A percentile compares a stretch with the other conserved stretches of the same genome.
phyloP scores from a whole-genome alignment of 2,329 filamentous ascomycete genomes.

The Hypoxylon sp. region DNA sequence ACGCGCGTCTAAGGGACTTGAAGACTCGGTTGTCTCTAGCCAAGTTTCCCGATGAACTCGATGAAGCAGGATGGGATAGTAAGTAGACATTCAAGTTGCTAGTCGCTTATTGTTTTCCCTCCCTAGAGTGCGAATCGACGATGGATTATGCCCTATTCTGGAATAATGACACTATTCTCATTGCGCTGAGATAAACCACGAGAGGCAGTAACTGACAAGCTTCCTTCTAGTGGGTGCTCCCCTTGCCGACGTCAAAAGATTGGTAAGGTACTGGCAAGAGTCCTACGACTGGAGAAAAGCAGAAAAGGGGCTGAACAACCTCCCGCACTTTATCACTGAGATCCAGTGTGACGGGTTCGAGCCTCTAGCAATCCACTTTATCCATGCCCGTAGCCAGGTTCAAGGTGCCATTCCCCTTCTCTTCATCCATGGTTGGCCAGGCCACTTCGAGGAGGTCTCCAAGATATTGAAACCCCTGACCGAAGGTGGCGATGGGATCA shows the following conservation, averaged over 20 bases:
- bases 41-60: constrained; percentile 58
- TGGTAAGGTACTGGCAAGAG: constrained; percentile 56
- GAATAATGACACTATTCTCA: neutral
- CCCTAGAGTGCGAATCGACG: neutral
- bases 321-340: constrained; percentile 56
- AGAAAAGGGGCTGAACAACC: constrained; percentile 55
- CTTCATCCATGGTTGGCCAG: constrained; percentile 67
- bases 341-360: constrained; percentile 58
- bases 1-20: constrained; percentile 54
- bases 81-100: constrained; percentile 22
- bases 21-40: constrained; percentile 55
- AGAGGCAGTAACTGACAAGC: constrained; percentile 13
- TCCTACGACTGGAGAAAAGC: constrained; percentile 56
- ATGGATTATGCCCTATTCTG: neutral
- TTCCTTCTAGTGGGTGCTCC: constrained; percentile 52
- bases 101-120: neutral
- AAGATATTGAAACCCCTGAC: constrained; percentile 70
- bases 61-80: constrained; percentile 57
- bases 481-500: constrained; percentile 51
- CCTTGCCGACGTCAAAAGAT: constrained; percentile 55
- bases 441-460: constrained; percentile 75
- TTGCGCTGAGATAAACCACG: neutral
- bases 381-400: constrained; percentile 55
- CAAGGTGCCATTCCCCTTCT: constrained; percentile 53
- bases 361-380: constrained; percentile 57